phyloP scores from a whole-genome alignment of 2,329 filamentous ascomycete genomes.

The Coniochaeta sp. region DNA sequence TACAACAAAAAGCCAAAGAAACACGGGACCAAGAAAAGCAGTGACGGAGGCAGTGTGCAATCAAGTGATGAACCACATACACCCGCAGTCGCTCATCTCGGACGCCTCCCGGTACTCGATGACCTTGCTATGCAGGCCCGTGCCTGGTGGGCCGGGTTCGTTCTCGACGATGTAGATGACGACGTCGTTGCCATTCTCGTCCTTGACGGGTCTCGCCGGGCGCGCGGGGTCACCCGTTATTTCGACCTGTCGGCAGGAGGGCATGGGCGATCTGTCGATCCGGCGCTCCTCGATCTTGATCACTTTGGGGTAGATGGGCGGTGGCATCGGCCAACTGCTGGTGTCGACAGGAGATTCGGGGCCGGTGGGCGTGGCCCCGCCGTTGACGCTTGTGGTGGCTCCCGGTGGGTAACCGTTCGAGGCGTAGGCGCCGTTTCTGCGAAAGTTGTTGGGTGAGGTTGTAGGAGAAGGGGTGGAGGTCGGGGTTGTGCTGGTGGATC shows the following conservation, averaged over 20 bases:
- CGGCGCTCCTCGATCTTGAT: conserved; percentile 51
- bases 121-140: conserved; percentile 2
- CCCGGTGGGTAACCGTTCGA: not conserved
- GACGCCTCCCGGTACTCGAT: conserved; percentile 12
- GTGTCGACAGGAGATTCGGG: conserved; percentile 6
- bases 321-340: conserved; percentile 13
- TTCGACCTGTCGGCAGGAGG: conserved; percentile 42
- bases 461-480: not conserved
- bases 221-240: conserved; percentile 32
- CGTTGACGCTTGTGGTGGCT: not conserved
- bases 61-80: conserved; percentile 45
- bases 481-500: not conserved
- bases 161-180: conserved; percentile 37
- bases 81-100: conserved; percentile 44
- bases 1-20: not conserved
- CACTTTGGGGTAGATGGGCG: conserved; percentile 39
- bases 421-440: not conserved
- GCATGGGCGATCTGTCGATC: conserved; percentile 24
- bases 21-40: no score
- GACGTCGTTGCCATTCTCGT: conserved; percentile 31
- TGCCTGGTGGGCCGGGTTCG: conserved; percentile 12
- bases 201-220: conserved; percentile 25
- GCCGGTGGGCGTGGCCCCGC: conserved; percentile 11
- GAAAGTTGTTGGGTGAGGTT: not conserved
- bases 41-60: no score